A percentile compares a stretch with the other conserved stretches of the same genome.
These are phyloP conservation scores for Talaromyces amestolkiae DNA, from an alignment of 2,329 filamentous ascomycete genomes.

Conservation along the genomic window DNA sequence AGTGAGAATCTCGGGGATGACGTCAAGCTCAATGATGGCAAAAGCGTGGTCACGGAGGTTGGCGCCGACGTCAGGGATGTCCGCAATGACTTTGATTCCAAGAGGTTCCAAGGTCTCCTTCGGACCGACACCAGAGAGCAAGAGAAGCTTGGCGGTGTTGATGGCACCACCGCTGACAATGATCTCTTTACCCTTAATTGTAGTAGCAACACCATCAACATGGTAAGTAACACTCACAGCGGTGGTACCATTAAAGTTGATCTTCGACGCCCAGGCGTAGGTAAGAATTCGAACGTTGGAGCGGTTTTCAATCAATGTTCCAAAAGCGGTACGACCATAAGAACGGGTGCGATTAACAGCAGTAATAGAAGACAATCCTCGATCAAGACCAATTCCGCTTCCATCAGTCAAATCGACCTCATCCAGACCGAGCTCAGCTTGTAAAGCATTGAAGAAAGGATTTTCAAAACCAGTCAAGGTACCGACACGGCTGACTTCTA, in stretches of 20 bases:
- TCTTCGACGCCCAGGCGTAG: background rate
- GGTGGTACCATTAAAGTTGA: background rate
- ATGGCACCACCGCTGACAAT: conserved; percentile 47
- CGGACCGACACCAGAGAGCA: conserved; percentile 33
- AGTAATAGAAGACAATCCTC: background rate
- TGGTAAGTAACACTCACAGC: background rate
- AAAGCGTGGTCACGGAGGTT: conserved; percentile 47
- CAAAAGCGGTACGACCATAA: background rate
- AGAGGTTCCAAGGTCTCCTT: conserved; percentile 29
- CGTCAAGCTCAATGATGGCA: conserved; percentile 34
- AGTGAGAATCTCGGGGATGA: conserved; percentile 34
- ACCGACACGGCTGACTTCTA: background rate
- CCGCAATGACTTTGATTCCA: conserved; percentile 24
- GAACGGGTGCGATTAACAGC: background rate
- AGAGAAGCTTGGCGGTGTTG: conserved; percentile 40
- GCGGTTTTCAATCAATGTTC: background rate
- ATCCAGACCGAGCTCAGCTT: background rate
- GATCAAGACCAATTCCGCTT: background rate
- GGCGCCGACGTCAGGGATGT: conserved; percentile 26
- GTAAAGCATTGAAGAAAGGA: background rate
- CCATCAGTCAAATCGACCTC: background rate
- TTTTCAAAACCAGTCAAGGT: background rate
- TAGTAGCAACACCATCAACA: background rate
- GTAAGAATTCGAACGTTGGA: background rate
- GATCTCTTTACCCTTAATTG: conserved; percentile 35